phyloP scores from a whole-genome alignment of 2,329 filamentous ascomycete genomes.

The Coniella lustricola region DNA sequence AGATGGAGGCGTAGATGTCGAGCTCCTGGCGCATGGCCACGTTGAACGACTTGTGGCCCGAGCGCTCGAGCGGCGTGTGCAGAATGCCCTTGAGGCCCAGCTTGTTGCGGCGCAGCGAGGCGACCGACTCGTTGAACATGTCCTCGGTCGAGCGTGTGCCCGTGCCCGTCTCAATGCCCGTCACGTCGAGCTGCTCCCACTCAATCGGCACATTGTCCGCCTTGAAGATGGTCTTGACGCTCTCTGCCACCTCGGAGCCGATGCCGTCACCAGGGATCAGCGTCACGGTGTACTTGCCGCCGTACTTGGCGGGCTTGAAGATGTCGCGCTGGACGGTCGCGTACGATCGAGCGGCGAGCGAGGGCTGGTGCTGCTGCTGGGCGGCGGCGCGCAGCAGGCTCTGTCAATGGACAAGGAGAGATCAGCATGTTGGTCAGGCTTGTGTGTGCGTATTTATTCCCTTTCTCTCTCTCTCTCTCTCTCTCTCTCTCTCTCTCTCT shows the following conservation, averaged over 20 bases:
- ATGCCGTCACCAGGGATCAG: constrained; percentile 99
- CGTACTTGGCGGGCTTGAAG: constrained; percentile 98
- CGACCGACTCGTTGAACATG: constrained; percentile 90
- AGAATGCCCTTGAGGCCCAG: constrained; percentile 98
- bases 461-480: no score
- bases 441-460: no score
- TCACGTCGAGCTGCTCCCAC: constrained; percentile 96
- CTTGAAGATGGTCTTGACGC: constrained; percentile 97
- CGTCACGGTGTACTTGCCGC: constrained; percentile 98
- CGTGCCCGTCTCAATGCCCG: constrained; percentile 71
- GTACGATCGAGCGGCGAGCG: constrained; percentile 47
- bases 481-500: no score
- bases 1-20: constrained; percentile 98
- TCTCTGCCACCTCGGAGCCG: constrained; percentile 92
- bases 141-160: constrained; percentile 74
- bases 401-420: constrained; percentile 26
- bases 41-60: constrained; percentile 99
- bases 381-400: constrained; percentile 44
- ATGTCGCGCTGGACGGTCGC: constrained; percentile 89
- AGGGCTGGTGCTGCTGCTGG: constrained; percentile 37
- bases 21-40: constrained; percentile 98
- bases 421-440: constrained; percentile 8
- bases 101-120: constrained; percentile 97
- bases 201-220: constrained; percentile 94
- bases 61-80: constrained; percentile 93